Percentiles rank a stretch among this genome's conserved stretches.
Conservation (phyloP, 192 early-diverging fungal species). For the Rhizophagus clarus region DNA sequence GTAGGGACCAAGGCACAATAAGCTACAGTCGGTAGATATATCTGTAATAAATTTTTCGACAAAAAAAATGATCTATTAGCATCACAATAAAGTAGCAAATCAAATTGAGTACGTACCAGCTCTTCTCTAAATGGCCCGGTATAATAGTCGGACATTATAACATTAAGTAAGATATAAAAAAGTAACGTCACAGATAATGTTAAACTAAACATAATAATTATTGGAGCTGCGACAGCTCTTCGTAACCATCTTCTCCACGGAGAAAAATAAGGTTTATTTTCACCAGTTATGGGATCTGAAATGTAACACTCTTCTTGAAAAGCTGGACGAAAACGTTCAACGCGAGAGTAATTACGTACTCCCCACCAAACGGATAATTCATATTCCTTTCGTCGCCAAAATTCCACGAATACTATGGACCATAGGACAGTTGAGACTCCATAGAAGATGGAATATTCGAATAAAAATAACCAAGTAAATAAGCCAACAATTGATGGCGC, state of each 20-base stretch:
- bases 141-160: conserved; percentile 81
- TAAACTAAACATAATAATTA: conserved; percentile 61
- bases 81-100: background rate
- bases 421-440: conserved; percentile 67
- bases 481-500: conserved; percentile 68
- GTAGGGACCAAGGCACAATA: conserved; percentile 76
- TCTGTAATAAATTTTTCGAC: conserved; percentile 40
- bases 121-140: conserved; percentile 69
- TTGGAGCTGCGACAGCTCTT: conserved; percentile 55
- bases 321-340: conserved; percentile 64
- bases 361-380: conserved; percentile 81
- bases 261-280: conserved; percentile 72
- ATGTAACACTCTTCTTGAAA: conserved; percentile 66
- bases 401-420: conserved; percentile 72
- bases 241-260: conserved; percentile 70
- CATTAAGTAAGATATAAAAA: conserved; percentile 73
- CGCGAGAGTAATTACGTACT: conserved; percentile 56
- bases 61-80: background rate
- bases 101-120: conserved; percentile 36
- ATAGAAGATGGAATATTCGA: conserved; percentile 66
- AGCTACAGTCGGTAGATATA: conserved; percentile 70
- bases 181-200: conserved; percentile 63
- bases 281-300: conserved; percentile 73
- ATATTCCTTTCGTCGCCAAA: conserved; percentile 79
- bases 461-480: conserved; percentile 53